Percentiles rank a stretch among this genome's conserved stretches.
Conservation (phyloP, 257 asterid species). For the Lycium barbarum region DNA sequence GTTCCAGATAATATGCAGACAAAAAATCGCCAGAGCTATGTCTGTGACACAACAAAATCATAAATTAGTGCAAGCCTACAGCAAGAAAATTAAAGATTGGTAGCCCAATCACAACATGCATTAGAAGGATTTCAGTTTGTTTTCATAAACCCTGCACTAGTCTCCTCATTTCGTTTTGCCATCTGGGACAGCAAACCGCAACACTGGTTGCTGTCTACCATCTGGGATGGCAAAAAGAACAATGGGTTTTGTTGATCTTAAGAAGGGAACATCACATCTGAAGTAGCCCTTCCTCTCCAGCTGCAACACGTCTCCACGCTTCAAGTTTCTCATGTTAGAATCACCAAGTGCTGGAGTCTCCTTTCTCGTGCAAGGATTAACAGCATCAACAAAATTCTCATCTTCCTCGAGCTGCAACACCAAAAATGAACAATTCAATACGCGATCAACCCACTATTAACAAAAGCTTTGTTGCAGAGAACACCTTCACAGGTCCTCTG, state of each 20-base stretch:
- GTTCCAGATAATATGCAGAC: neutral
- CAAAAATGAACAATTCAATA: slow-evolving; percentile 21
- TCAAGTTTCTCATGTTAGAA: slow-evolving; percentile 83
- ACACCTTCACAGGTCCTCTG: neutral
- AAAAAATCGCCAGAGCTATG: neutral
- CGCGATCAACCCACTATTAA: slow-evolving; percentile 20
- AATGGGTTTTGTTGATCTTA: slow-evolving; percentile 69
- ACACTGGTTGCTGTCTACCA: slow-evolving; percentile 79
- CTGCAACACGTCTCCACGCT: slow-evolving; percentile 81
- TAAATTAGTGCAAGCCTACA: neutral
- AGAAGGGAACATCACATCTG: slow-evolving; percentile 80
- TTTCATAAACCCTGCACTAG: neutral
- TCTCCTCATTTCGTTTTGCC: slow-evolving; percentile 27
- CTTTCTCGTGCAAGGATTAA: slow-evolving; percentile 70
- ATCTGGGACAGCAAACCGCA: slow-evolving; percentile 46
- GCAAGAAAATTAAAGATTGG: neutral
- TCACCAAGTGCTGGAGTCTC: slow-evolving; percentile 86
- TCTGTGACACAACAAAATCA: neutral
- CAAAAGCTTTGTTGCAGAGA: neutral
- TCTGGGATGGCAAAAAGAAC: slow-evolving; percentile 89
- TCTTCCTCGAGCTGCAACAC: slow-evolving; percentile 85
- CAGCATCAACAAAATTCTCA: slow-evolving; percentile 75
- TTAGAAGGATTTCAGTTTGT: slow-evolving; percentile 1
- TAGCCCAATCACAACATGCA: neutral
- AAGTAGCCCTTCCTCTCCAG: slow-evolving; percentile 93